Conservation (phyloP, 2,329 filamentous ascomycete genomes). For the Ophioceras dolichostomum region DNA sequence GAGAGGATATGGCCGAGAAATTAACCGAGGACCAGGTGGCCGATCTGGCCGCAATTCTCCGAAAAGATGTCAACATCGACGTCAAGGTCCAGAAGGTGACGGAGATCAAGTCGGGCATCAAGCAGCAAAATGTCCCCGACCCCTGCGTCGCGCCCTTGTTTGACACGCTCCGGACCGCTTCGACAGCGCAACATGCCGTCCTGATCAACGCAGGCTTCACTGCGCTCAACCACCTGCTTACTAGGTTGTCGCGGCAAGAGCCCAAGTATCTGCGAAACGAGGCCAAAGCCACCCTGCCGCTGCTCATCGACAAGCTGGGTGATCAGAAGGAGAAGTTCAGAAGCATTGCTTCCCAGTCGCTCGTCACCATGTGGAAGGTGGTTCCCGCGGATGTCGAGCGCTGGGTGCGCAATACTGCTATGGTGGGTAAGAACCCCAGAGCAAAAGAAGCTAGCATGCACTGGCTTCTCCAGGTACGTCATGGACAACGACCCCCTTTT, state of each 20-base stretch:
- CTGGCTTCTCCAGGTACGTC: slow-evolving; percentile 64
- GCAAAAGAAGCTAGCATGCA: slow-evolving; percentile 77
- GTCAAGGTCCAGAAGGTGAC: slow-evolving; percentile 54
- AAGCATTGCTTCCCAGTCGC: slow-evolving; percentile 57
- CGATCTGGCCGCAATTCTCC: slow-evolving; percentile 24
- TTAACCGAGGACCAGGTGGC: slow-evolving; percentile 25
- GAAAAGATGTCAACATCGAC: slow-evolving; percentile 46
- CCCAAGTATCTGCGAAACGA: slow-evolving; percentile 61
- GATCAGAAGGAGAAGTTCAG: slow-evolving; percentile 82
- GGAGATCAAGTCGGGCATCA: slow-evolving; percentile 75
- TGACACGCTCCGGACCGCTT: slow-evolving; percentile 66
- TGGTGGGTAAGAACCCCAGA: slow-evolving; percentile 68
- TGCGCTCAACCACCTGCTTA: slow-evolving; percentile 75
- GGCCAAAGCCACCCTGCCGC: slow-evolving; percentile 56
- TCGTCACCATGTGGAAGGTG: slow-evolving; percentile 65
- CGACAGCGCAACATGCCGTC: slow-evolving; percentile 62
- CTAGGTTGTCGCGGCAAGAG: slow-evolving; percentile 75
- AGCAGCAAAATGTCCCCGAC: slow-evolving; percentile 83
- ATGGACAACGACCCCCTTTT: slow-evolving; percentile 1
- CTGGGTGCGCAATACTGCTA: slow-evolving; percentile 63
- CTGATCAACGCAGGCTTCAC: slow-evolving; percentile 79
- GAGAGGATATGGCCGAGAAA: slow-evolving; percentile 22
- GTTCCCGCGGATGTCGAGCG: slow-evolving; percentile 65
- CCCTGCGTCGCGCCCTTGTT: slow-evolving; percentile 60
- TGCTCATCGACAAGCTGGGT: slow-evolving; percentile 74